Percentiles rank a stretch among this genome's conserved stretches.
These are phyloP conservation scores for Suhomyces taliae DNA, from an alignment of 1,139 yeast genomes.

Conservation along the genomic window DNA sequence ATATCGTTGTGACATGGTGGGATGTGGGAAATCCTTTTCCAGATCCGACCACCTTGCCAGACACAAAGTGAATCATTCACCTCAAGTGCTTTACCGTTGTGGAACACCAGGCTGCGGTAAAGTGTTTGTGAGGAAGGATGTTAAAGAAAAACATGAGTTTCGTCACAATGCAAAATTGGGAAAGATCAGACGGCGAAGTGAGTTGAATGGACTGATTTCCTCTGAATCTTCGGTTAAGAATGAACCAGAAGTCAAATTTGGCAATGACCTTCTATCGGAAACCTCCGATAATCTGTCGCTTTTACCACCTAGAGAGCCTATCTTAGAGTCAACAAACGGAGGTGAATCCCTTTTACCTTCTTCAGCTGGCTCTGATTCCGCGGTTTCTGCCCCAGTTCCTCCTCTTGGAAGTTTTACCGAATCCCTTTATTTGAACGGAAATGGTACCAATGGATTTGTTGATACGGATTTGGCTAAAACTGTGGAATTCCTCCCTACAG, in stretches of 20 bases:
- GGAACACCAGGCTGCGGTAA: constrained; percentile 32
- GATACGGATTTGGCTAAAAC: neutral
- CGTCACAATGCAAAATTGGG: constrained; percentile 22
- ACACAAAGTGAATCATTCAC: constrained; percentile 40
- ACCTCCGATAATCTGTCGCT: neutral
- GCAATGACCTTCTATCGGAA: neutral
- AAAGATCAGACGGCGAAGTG: neutral
- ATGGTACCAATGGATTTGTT: neutral
- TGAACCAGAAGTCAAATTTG: neutral
- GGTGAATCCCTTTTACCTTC: too few relatives aligned
- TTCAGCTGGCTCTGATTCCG: neutral
- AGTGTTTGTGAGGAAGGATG: constrained; percentile 37
- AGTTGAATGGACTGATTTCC: neutral
- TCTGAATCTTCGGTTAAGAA: neutral
- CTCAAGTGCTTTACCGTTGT: constrained; percentile 28
- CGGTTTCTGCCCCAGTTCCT: neutral
- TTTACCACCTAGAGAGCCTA: neutral
- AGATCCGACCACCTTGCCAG: constrained; percentile 41
- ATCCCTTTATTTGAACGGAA: neutral
- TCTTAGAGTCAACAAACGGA: too few relatives aligned
- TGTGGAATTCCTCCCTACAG: constrained; percentile 12
- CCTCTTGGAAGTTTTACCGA: neutral
- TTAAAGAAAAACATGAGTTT: constrained; percentile 35
- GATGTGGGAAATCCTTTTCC: constrained; percentile 36
- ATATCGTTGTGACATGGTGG: constrained; percentile 1